Base-by-base conservation (phyloP, 257 asterid genomes). In the Solanum okadae region DNA sequence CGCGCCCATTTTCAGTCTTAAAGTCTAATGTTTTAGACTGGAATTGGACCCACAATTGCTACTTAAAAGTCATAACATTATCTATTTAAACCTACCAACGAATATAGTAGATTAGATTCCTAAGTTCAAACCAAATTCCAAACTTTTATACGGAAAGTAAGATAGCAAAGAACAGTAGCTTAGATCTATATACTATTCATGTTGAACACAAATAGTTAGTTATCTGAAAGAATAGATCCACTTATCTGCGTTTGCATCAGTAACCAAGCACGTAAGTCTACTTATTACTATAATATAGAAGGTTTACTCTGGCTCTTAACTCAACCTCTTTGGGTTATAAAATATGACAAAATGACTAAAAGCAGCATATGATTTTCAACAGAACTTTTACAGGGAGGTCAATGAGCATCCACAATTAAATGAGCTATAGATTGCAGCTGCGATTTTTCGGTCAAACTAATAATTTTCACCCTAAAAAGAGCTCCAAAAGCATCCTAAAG, bases 171-270 rank as follows among this genome's bases (percentile, higher is more conserved):
- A 29, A 46, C 67, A 46, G 67, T 18, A 81, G 46, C 42, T 46
- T 22, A 1, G 18, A 81, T 16, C 40, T 46, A 81, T 81, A 46
- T 44, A 27, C 46, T 9, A 73, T 42, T 27, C 37, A 25, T 79
- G 25, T 79, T 44, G 65, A 27, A 15, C 35, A 15, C 8, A 33
- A 25, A 56, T 14, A 42, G 63, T 42, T 40, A 42, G 63, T 40
- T n/a, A 40, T 42, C 34, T 44, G 16, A 27, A 75, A 79, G 38
- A 79, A 79, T 79, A 44, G 38, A 29, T 29, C 85, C 38, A 16
- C 68, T 44, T 44, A 29, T 29, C 90, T 95, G 98, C 56, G 87
- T 84, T 98, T 96, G 95, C 89, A 90, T n/a, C 88, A 89, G 38
- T 67, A 65, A 83, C 37, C 22, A 82, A 40, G 20, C 37, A 87